A percentile compares a stretch with the other conserved stretches of the same genome.
These are phyloP conservation scores for Iris pallida DNA, from an alignment of 116 monocot genomes.

Conservation along the genomic window DNA sequence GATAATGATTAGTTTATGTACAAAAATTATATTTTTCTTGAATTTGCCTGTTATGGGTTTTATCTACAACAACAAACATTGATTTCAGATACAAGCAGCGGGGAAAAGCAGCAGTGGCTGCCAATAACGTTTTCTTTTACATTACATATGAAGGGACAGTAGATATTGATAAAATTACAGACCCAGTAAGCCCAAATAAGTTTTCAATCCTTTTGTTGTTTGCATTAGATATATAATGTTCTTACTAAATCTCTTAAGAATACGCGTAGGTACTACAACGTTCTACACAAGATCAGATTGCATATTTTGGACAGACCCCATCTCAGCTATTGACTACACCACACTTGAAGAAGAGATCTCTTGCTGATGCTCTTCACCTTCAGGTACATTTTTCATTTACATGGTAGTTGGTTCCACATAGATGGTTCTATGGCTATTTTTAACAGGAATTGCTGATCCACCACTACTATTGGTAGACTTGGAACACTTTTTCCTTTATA, in stretches of 20 bases:
- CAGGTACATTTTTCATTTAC: conserved; percentile 47
- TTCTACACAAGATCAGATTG: conserved; percentile 94
- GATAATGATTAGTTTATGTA: neutral
- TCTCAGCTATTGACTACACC: conserved; percentile 80
- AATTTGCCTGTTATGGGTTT: neutral
- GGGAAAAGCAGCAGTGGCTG: conserved; percentile 79
- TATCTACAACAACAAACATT: conserved; percentile 4
- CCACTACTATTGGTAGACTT: too few species aligned
- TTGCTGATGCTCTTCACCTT: conserved; percentile 61
- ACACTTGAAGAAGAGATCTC: conserved; percentile 63
- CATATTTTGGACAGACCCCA: conserved; percentile 95
- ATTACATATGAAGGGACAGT: conserved; percentile 96
- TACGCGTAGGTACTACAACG: conserved; percentile 72
- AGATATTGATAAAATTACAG: conserved; percentile 88
- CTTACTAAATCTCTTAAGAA: conserved; percentile 13
- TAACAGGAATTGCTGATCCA: too few species aligned
- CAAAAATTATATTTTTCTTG: neutral
- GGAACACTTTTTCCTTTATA: too few species aligned
- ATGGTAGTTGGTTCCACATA: too few species aligned
- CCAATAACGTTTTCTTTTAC: conserved; percentile 91
- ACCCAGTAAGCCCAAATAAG: conserved; percentile 55
- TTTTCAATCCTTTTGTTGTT: conserved; percentile 1
- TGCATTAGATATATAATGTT: neutral
- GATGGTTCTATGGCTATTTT: too few species aligned
- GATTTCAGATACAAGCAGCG: conserved; percentile 82